phyloP scores from a whole-genome alignment of 306 rosid species.

The Prunus persica region Prunus_persica_NCBIv2 NC_034016.1:11537001-11537500 shows the following conservation, averaged over 20 bases:
- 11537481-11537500: slow-evolving; percentile 73
- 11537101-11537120: neutral
- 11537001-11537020: neutral
- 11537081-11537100: neutral
- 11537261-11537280: neutral
- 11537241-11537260: neutral
- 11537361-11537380: slow-evolving; percentile 84
- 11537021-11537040: neutral
- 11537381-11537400: slow-evolving; percentile 89
- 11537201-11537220: neutral
- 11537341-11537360: slow-evolving; percentile 92
- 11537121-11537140: neutral
- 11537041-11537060: neutral
- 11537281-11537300: neutral
- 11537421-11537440: slow-evolving; percentile 82
- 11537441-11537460: slow-evolving; percentile 90
- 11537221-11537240: neutral
- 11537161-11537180: neutral
- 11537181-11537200: neutral
- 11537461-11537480: slow-evolving; percentile 87
- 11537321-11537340: slow-evolving; percentile 90
- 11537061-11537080: neutral
- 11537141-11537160: neutral
- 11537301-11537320: slow-evolving; percentile 50
- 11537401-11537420: slow-evolving; percentile 73